These are phyloP conservation scores for Ceratobasidium sp. DNA, from an alignment of 1,284 basidiomycete species.

Conservation along the genomic window DNA sequence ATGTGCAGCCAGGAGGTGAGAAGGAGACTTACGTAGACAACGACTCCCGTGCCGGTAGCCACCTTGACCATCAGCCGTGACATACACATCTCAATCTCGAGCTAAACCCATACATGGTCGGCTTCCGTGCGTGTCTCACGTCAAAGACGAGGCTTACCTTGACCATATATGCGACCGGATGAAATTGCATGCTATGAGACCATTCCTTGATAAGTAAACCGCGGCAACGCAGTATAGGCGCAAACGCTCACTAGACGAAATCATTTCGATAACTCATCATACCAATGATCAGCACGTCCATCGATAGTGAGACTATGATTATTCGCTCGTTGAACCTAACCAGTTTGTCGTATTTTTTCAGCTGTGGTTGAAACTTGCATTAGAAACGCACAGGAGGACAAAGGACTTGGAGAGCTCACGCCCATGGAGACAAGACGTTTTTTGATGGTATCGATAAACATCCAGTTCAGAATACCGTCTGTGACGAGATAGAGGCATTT, in stretches of 20 bases:
- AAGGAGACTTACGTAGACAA: constrained; percentile 20
- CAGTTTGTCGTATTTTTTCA: constrained; percentile 49
- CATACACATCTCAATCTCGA: constrained; percentile 49
- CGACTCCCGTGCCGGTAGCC: constrained; percentile 36
- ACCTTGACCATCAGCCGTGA: constrained; percentile 46
- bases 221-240: background rate
- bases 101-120: constrained; percentile 7
- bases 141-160: constrained; percentile 31
- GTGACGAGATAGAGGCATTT: constrained; percentile 51
- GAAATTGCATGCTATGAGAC: constrained; percentile 43
- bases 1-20: too few relatives aligned
- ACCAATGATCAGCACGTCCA: constrained; percentile 50
- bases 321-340: constrained; percentile 49
- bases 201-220: background rate
- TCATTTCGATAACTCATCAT: constrained; percentile 49
- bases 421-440: constrained; percentile 49
- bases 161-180: constrained; percentile 49
- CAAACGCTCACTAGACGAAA: constrained; percentile 38
- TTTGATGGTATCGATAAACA: constrained; percentile 49
- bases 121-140: background rate
- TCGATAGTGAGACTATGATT: constrained; percentile 47
- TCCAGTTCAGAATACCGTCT: constrained; percentile 48
- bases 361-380: constrained; percentile 3
- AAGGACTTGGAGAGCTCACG: background rate
- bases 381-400: background rate